Evolutionary conservation across 148 eudicot genomes (phyloP), one percentile per base, ranked within the genome.

Genomic region (Silene latifolia): DNA sequence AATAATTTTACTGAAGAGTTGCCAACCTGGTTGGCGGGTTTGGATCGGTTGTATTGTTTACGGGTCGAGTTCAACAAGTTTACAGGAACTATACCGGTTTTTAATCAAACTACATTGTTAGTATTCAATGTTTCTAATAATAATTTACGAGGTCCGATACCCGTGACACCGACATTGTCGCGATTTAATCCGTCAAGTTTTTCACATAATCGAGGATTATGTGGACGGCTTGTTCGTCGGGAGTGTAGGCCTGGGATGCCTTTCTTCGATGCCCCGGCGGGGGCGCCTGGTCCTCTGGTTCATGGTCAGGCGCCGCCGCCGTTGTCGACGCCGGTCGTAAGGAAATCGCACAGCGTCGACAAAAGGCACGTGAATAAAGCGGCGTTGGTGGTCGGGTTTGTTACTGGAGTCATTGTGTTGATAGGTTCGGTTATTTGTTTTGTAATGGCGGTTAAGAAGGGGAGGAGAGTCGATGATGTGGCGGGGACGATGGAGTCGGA

Each of bases 121-220:
- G 21, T 82, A 7, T 87, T 89, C 72, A 89, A 89, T 58, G 88
- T 87, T 4, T 87, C 92, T 0, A 39, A 51, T 5, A 89, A 89
- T 64, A 76, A 72, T 57, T 63, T 89, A 21, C 69, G 80, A 4
- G 92, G 92, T 20, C 79, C 87, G 0, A 67, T 89, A 0, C 92
- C 92, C 0, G 77, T 86, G 3, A 88, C 92, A 0, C 57, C 60
- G 0, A 72, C 65, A 18, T 48, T 89, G 8, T 42, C 76, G 5
- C 76, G 20, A 7, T 89, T 89, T 63, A 66, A 59, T 0, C 8
- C 74, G 0, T 63, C 79, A 18, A 61, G 83, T 21, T 89, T 66
- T 35, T 12, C 67, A 0, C 59, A 24, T 0, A 89, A 89, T 60
- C 86, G 78, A 9, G 67, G 75, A 0, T 75, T 89, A 13, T 89